Base-by-base conservation (phyloP, 2,329 filamentous ascomycete genomes). In the Epichloe gansuensis region DNA sequence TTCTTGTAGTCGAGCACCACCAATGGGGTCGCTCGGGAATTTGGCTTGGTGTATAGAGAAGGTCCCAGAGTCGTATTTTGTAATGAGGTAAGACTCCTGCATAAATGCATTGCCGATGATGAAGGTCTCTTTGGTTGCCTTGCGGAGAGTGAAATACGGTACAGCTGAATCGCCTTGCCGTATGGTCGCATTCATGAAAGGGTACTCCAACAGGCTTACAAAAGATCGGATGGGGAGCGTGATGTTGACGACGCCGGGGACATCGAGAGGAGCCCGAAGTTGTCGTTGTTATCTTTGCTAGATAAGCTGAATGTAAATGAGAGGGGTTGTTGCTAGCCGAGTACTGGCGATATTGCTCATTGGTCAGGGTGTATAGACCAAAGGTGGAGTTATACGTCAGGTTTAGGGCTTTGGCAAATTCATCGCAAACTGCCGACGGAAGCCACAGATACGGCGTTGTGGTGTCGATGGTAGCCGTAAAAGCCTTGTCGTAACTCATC, bases 51-150 rank as follows among this genome's bases (percentile, higher is more conserved):
- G 73, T 25, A 85, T 59, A 1, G 76, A 77, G 61, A 80, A 82
- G 12, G 64, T 63, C 15, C 65, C 69, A 38, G 71, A 70, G 55
- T 82, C 79, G 59, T 80, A 82, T 56, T 74, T 75, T 28, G 74
- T 78, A 35, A 79, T 72, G 5, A 82, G 64, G 55, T 82, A 82
- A 2, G 83, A 77, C 65, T 88, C 84, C 62, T 88, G 85, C 51
- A 89, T 68, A 57, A 88, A 88, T 0, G 79, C 76, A 37, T 83
- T 75, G 7, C 85, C 85, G 38, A 88, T 74, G 12, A 83, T 76
- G 63, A 80, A 74, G 13, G 70, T 71, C 38, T 74, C 72, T 53
- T 77, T 72, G 21, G 73, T 61, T 11, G 78, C 71, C 54, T 77
- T 76, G 59, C 79, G 75, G 50, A 89, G 71, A 3, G 84, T 83